Evolutionary conservation across 257 asterid genomes (phyloP).

Genomic region (Gardenia jasminoides): DNA sequence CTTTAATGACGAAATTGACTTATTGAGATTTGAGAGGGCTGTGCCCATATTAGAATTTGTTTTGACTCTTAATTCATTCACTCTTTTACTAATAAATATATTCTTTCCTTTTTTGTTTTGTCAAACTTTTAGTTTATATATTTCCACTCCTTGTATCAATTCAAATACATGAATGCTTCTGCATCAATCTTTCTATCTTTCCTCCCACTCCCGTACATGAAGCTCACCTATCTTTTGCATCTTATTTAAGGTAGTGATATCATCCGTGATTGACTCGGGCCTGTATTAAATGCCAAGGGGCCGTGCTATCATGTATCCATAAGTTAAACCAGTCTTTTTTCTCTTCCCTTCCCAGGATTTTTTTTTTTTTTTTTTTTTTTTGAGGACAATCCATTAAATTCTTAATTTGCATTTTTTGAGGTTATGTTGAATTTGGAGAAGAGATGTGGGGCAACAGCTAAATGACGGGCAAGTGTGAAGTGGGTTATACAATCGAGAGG

Average conservation of each 20-base stretch:
- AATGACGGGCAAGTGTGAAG: constrained; percentile 31
- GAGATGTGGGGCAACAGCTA: constrained; percentile 7
- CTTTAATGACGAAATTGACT: too few species aligned
- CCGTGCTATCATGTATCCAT: background rate
- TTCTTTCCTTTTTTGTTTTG: too few species aligned
- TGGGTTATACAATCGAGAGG: constrained; percentile 23
- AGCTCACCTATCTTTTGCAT: background rate
- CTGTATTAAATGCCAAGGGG: background rate
- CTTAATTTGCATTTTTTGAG: background rate
- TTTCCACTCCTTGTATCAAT: too few species aligned
- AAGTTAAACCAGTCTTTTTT: background rate
- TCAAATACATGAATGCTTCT: background rate
- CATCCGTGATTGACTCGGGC: background rate
- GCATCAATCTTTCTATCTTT: background rate
- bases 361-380: too few species aligned
- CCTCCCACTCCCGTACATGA: background rate
- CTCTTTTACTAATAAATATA: too few species aligned
- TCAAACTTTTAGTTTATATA: too few species aligned
- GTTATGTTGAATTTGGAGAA: background rate
- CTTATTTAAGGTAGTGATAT: background rate
- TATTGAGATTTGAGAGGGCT: background rate
- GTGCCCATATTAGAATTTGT: background rate
- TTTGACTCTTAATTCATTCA: background rate
- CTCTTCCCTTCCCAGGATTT: too few species aligned
- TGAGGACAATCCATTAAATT: too few species aligned